These are phyloP conservation scores for Auriscalpium vulgare DNA, from an alignment of 768 basidiomycete species.

Conservation along the genomic window DNA sequence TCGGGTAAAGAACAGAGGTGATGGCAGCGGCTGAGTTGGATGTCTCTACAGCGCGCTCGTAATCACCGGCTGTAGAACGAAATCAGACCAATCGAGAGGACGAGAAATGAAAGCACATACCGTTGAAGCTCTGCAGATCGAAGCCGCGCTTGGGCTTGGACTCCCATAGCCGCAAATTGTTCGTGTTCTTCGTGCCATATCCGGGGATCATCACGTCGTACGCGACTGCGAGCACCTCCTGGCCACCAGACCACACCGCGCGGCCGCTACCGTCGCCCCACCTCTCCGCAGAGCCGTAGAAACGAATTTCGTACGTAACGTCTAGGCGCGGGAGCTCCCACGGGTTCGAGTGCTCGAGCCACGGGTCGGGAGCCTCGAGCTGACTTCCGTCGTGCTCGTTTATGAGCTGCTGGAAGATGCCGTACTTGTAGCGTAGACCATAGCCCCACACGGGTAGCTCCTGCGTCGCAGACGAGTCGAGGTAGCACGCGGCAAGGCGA, in stretches of 20 bases:
- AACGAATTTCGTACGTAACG: conserved; percentile 77
- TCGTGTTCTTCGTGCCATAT: conserved; percentile 76
- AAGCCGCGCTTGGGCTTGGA: conserved; percentile 85
- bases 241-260: conserved; percentile 78
- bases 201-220: conserved; percentile 95
- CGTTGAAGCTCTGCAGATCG: conserved; percentile 93
- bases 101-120: conserved; percentile 26
- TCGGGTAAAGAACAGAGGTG: conserved; percentile 92
- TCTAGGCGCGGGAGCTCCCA: conserved; percentile 87
- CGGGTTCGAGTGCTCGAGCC: conserved; percentile 82
- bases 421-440: conserved; percentile 86
- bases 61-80: conserved; percentile 69
- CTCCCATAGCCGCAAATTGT: conserved; percentile 85
- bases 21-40: conserved; percentile 90
- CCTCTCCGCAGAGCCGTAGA: conserved; percentile 80
- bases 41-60: conserved; percentile 81
- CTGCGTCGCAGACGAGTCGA: conserved; percentile 86
- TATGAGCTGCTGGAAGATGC: conserved; percentile 93
- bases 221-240: conserved; percentile 89
- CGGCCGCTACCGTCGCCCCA: conserved; percentile 41
- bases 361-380: conserved; percentile 88
- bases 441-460: conserved; percentile 96
- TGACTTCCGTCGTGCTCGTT: conserved; percentile 69
- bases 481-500: conserved; percentile 93
- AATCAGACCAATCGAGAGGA: background rate